phyloP scores from a whole-genome alignment of 148 eudicot genomes.

The Rhododendron molle region DNA sequence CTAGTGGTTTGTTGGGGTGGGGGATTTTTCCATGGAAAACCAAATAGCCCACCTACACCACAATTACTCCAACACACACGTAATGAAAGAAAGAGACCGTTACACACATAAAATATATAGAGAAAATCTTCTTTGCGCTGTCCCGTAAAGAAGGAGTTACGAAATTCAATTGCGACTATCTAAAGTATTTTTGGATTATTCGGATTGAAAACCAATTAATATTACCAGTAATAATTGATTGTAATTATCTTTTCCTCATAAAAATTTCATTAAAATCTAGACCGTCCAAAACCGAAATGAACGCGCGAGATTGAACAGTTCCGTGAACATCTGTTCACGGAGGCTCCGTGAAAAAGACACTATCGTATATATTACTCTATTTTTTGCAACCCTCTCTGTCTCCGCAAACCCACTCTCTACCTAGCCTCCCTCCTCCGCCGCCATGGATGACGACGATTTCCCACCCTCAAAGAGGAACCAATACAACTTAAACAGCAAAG shows the following conservation, averaged over 20 bases:
- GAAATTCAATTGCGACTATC: too few species aligned
- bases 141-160: too few species aligned
- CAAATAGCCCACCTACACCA: not conserved
- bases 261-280: too few species aligned
- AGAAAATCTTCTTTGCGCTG: too few species aligned
- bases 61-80: not conserved
- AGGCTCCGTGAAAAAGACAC: too few species aligned
- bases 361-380: not conserved
- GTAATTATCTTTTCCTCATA: not conserved
- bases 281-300: too few species aligned
- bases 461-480: not conserved
- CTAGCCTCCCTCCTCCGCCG: not conserved
- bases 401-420: not conserved
- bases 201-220: too few species aligned
- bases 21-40: not conserved
- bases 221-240: too few species aligned
- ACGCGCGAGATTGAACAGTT: too few species aligned
- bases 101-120: not conserved
- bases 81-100: not conserved
- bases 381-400: not conserved
- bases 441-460: not conserved
- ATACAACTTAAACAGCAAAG: constrained; percentile 24
- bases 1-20: not conserved
- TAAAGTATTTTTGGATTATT: too few species aligned
- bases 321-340: too few species aligned